Conservation (phyloP, 306 rosid species). For the Pachyrhizus erosus region DNA sequence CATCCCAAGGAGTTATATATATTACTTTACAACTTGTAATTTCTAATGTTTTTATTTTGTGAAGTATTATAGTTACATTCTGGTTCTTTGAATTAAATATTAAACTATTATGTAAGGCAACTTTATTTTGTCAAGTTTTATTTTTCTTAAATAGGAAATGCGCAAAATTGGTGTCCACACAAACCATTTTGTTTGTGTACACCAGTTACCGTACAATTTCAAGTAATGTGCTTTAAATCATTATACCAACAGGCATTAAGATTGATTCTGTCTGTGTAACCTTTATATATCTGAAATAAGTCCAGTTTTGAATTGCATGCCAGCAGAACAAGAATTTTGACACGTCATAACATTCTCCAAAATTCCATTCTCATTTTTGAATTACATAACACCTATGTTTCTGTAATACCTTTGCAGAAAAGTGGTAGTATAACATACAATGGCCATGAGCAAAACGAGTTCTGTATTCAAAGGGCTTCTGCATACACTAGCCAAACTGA, state of each 20-base stretch:
- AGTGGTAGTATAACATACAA: conserved; percentile 77
- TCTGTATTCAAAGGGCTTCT: conserved; percentile 83
- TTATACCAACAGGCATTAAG: neutral
- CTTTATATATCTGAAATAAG: neutral
- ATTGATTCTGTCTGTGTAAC: neutral
- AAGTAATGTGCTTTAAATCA: neutral
- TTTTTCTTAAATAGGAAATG: neutral
- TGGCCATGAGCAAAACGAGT: conserved; percentile 63
- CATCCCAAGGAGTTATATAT: too few relatives aligned
- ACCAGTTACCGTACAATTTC: neutral
- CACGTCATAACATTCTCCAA: neutral
- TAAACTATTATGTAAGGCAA: neutral
- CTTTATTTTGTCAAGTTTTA: neutral
- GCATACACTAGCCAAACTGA: conserved; percentile 91
- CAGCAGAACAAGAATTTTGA: neutral
- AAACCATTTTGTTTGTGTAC: neutral
- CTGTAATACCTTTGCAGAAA: conserved; percentile 51
- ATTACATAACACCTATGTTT: neutral
- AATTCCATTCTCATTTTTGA: conserved; percentile 6
- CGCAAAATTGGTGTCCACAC: neutral
- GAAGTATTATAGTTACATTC: neutral
- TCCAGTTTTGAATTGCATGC: neutral
- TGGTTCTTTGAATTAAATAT: neutral
- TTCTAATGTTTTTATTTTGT: neutral
- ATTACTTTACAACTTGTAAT: neutral